A percentile compares a stretch with the other conserved stretches of the same genome.
Evolutionary conservation across 2,329 filamentous ascomycete species (phyloP).

Genomic region (Penicillium capsulatum): DNA sequence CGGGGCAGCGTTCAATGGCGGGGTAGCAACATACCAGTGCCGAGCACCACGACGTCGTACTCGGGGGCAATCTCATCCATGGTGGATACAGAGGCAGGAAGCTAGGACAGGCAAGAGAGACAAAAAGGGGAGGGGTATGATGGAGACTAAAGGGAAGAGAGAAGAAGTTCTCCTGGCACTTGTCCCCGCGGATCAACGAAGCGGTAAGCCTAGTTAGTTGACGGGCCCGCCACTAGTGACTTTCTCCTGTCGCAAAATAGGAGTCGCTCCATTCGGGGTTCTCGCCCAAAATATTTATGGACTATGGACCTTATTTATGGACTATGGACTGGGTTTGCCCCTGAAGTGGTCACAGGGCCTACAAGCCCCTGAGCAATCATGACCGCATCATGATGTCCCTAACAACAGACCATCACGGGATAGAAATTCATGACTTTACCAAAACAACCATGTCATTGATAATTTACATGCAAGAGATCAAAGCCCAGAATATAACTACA

Average conservation of each 20-base stretch:
- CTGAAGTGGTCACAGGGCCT: no score
- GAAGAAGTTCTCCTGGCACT: slow-evolving; percentile 20
- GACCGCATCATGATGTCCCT: no score
- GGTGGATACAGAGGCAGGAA: slow-evolving; percentile 34
- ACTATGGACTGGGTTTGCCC: no score
- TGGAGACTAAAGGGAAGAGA: slow-evolving; percentile 13
- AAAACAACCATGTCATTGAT: slow-evolving; percentile 9
- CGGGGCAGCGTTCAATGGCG: slow-evolving; percentile 27
- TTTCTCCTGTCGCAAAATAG: slow-evolving; percentile 8
- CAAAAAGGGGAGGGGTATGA: slow-evolving; percentile 15
- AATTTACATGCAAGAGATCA: slow-evolving; percentile 15
- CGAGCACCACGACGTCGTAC: slow-evolving; percentile 98
- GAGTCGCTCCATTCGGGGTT: no score
- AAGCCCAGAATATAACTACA: slow-evolving; percentile 14
- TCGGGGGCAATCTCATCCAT: slow-evolving; percentile 99
- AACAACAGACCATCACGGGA: no score
- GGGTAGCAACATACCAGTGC: slow-evolving; percentile 70
- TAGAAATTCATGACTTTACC: not conserved
- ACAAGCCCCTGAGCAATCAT: not conserved
- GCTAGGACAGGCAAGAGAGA: slow-evolving; percentile 11
- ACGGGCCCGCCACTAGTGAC: slow-evolving; percentile 26
- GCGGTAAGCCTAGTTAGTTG: slow-evolving; percentile 27
- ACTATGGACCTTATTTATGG: no score
- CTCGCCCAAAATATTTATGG: no score
- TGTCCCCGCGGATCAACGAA: slow-evolving; percentile 28